Evolutionary conservation across 2,329 filamentous ascomycete species (phyloP), one percentile per base, ranked within the genome.

Genomic region (Leptographium lundbergii): DNA sequence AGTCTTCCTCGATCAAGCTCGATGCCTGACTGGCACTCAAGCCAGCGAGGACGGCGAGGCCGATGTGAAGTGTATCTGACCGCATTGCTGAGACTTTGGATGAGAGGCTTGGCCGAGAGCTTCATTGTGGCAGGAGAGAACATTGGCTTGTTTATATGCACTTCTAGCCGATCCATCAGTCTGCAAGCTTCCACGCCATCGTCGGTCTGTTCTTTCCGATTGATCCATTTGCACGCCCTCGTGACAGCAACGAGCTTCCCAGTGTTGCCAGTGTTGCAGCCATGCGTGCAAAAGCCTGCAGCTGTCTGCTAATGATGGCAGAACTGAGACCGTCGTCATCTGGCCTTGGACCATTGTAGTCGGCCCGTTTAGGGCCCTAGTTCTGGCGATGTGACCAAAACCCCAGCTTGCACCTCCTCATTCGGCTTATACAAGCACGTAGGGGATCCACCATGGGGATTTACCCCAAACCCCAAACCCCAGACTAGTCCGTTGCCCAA

Each of bases 1-100:
- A 62, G 62, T 80, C 74, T 48, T 71, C 68, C 4, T 63, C 69
- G 56, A 78, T 74, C 7, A 51, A 24, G 9, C 27, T 39, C 19
- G 42, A 22, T 39, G 36, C 50, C 5, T 47, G 57, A 25, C 58
- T 39, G 27, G 24, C 14, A 45, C 17, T 66, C 53, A 71, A 62
- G 17, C 68, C 67, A 0, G 69, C 69, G n/a, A 72, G 62, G 5
- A 69, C 70, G 1, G 67, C 65, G 24, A 71, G 60, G 3, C 69
- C 68, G n/a, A 54, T 24, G 22, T 17, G 24, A 9, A 57, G 32
- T 19, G 25, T 57, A 9, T 57, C 45, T 7, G 48, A 22, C 22
- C 36, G 19, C 56, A 57, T 57, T n/a, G 39, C 14, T 29, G 14
- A 17, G 24, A 50, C 22, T 24, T 27, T 9, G 4, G 19, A n/a